Base-by-base conservation (phyloP, 805 yeast genomes). In the Monosporozyma aerobia region DNA sequence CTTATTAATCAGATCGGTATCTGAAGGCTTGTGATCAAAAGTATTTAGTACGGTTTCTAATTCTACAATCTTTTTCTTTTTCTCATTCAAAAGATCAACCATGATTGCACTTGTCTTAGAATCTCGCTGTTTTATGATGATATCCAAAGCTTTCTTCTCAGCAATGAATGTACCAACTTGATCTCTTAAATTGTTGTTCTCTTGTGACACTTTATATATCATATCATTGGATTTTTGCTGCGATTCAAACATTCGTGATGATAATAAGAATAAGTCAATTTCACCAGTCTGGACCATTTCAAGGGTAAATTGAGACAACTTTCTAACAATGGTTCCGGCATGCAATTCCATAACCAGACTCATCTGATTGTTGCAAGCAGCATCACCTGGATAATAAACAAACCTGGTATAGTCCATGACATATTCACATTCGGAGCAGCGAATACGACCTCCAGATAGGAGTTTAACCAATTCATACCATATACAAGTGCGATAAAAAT, bases 401-500 rank as follows among this genome's bases (percentile, higher is more conserved):
- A 43, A 23, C 16, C 14, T 43, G 45, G 45, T 19, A 23, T 10
- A 43, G 4, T 43, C 45, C 3, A 43, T 23, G 11, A 43, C 45
- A 23, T 43, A 23, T 6, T 43, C 45, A 43, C 45, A 43, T 3
- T 8, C 30, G 23, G 27, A 22, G 11, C 45, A 43, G 4, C 45
- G 45, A 23, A 43, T 6, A 22, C 45, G 45, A 14, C 45, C 45
- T 9, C 45, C 45, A 23, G 45, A 43, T 3, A 43, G 25, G 10
- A 43, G n/a, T 25, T 43, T 57, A 2, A 65, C 22, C 23, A 63
- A 52, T 35, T 59, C 65, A 48, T 63, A 61, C 69, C 69, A 65
- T 7, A 63, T 46, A 27, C 30, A 29, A 8, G 33, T 14, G 33
- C 32, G 25, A 16, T 47, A 41, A 0, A 25, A 22, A 19, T 53